Percentiles rank a stretch among this genome's conserved stretches.
These are phyloP conservation scores for Immersiporthe knoxdaviesiana DNA, from an alignment of 2,329 filamentous ascomycete genomes.

Conservation along the genomic window DNA sequence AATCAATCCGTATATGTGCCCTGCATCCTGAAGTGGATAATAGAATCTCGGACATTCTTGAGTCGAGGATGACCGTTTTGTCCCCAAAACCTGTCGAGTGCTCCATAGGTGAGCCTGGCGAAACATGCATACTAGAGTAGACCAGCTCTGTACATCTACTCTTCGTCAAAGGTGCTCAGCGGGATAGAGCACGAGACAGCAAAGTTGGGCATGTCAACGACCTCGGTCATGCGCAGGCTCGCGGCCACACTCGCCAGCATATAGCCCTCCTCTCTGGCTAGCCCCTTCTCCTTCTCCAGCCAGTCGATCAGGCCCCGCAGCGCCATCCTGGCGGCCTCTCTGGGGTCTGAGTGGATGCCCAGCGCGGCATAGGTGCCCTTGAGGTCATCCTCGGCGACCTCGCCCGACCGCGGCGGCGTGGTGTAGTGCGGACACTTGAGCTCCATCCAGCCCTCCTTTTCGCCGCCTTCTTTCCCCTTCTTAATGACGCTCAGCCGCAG, in stretches of 20 bases:
- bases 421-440: slow-evolving; percentile 50
- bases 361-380: slow-evolving; percentile 59
- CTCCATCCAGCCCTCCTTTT: slow-evolving; percentile 35
- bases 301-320: slow-evolving; percentile 52
- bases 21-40: no score
- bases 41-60: no score
- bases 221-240: slow-evolving; percentile 54
- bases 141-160: not conserved
- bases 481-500: slow-evolving; percentile 53
- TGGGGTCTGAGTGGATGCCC: slow-evolving; percentile 51
- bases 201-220: slow-evolving; percentile 58
- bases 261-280: slow-evolving; percentile 53
- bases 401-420: slow-evolving; percentile 42
- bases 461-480: slow-evolving; percentile 37
- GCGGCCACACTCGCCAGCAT: slow-evolving; percentile 56
- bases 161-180: slow-evolving; percentile 49
- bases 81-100: not conserved
- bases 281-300: slow-evolving; percentile 49
- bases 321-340: slow-evolving; percentile 53
- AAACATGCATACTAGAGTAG: not conserved
- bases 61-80: not conserved
- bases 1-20: no score
- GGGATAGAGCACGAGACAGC: slow-evolving; percentile 54
- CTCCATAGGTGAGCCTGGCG: not conserved
- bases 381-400: slow-evolving; percentile 43